Evolutionary conservation across 768 basidiomycete species (phyloP), one percentile per base, ranked within the genome.

Genomic region (Lentinus brumalis): DNA sequence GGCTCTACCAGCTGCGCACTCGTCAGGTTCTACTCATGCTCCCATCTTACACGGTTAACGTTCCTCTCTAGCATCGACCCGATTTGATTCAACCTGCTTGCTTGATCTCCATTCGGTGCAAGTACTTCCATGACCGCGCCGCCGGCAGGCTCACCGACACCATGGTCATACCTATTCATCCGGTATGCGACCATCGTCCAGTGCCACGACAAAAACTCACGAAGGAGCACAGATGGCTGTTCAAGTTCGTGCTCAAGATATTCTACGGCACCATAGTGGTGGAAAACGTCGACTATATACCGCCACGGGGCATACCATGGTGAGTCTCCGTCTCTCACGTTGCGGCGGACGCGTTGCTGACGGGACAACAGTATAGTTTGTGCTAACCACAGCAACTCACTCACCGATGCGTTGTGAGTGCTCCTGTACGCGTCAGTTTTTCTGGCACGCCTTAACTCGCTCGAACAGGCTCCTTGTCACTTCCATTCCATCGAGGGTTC

Each of bases 241-340:
- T 92, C 71, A 83, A 83, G 66, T 88, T 94, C 66, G 92, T 94
- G 2, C 85, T 96, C 68, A 91, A 91, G 71, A 91, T 94, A 63
- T 96, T 96, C 76, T 96, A 96, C 73, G 91, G 91, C 1, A 84
- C 88, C 10, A 93, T 96, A 57, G 90, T 95, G 29, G 82, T 96
- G 15, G 92, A 96, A 73, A 90, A 91, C 69, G 78, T 78, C 4
- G 77, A 92, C 49, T 74, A 84, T 53, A 85, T 96, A 53, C 91
- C 92, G 21, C 73, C 78, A 67, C 86, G 82, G 11, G 94, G 93
- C 3, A 75, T 78, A 56, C 90, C 94, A 66, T 92, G 89, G 92
- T 91, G 65, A 65, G 78, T 55, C 21, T 49, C 61, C 50, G 26
- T 30, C 49, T 46, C 35, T 40, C 32, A 40, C 15, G 30, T 50